Conservation (phyloP, 1,284 basidiomycete genomes). For the Pyrrhoderma noxium region DNA sequence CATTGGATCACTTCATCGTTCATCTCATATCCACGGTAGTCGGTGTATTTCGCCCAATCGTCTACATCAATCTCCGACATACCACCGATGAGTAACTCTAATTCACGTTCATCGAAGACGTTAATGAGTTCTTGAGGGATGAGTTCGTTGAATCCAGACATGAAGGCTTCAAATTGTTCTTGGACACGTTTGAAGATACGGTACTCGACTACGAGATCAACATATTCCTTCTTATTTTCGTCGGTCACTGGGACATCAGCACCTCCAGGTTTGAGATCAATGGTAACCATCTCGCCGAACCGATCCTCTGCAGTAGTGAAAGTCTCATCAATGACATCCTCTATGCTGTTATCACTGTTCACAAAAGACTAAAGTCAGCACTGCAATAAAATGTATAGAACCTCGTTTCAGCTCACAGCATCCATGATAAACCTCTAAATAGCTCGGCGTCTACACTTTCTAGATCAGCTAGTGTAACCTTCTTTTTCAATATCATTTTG, state of each 20-base stretch:
- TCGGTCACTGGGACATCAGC: conserved; percentile 85
- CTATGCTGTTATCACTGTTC: conserved; percentile 87
- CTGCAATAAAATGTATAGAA: conserved; percentile 9
- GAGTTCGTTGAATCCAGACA: conserved; percentile 92
- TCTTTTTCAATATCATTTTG: conserved; percentile 95
- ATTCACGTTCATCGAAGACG: conserved; percentile 96
- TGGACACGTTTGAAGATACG: conserved; percentile 90
- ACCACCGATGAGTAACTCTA: conserved; percentile 95
- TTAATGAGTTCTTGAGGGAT: conserved; percentile 93
- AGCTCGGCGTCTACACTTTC: conserved; percentile 86
- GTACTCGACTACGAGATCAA: conserved; percentile 90
- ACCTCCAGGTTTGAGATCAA: conserved; percentile 88
- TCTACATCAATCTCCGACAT: conserved; percentile 98
- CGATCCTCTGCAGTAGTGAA: conserved; percentile 93
- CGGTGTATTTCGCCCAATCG: conserved; percentile 83
- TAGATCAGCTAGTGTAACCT: conserved; percentile 77
- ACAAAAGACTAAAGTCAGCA: neutral
- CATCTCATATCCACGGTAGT: conserved; percentile 79
- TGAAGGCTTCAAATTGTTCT: conserved; percentile 95
- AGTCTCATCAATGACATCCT: conserved; percentile 91
- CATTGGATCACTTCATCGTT: conserved; percentile 96
- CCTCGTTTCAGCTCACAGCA: conserved; percentile 60
- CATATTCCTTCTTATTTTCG: conserved; percentile 99
- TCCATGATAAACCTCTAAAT: conserved; percentile 88
- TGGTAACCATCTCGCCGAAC: conserved; percentile 93